Evolutionary conservation across 345 rosid species (phyloP).

Genomic region (Angophora floribunda): DNA sequence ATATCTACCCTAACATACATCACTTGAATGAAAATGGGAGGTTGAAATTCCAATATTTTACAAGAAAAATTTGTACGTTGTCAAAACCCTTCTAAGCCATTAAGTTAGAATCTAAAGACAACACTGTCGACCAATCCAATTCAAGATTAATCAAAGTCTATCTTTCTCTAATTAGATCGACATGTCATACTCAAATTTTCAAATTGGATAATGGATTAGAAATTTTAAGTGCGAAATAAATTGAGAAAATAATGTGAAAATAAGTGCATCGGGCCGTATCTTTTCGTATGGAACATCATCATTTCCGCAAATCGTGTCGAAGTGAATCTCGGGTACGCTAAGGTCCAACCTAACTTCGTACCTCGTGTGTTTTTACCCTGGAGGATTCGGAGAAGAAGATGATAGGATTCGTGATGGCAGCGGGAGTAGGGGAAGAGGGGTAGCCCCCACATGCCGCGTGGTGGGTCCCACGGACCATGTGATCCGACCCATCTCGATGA

Average conservation of each 20-base stretch:
- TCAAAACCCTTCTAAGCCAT: not conserved
- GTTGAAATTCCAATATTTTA: not conserved
- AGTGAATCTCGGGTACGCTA: not conserved
- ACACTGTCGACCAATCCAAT: rapidly evolving
- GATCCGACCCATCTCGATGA: not conserved
- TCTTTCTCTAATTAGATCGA: rapidly evolving
- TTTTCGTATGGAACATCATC: not conserved
- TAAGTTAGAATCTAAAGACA: not conserved
- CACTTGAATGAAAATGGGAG: not conserved
- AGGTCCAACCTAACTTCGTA: not conserved
- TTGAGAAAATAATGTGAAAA: not conserved
- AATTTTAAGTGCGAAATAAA: not conserved
- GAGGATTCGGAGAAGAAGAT: not conserved
- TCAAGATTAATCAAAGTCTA: not conserved
- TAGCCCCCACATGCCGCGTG: not conserved
- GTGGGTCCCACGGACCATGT: not conserved
- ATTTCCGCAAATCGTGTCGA: not conserved
- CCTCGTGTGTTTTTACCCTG: not conserved
- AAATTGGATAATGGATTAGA: no score
- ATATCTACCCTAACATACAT: not conserved
- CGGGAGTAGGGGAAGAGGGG: not conserved
- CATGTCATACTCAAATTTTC: not conserved
- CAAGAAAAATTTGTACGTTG: not conserved
- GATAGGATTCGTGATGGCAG: not conserved
- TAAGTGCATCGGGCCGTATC: not conserved